phyloP scores from a whole-genome alignment of 768 basidiomycete genomes.

The Psilocybe cyanescens region DNA sequence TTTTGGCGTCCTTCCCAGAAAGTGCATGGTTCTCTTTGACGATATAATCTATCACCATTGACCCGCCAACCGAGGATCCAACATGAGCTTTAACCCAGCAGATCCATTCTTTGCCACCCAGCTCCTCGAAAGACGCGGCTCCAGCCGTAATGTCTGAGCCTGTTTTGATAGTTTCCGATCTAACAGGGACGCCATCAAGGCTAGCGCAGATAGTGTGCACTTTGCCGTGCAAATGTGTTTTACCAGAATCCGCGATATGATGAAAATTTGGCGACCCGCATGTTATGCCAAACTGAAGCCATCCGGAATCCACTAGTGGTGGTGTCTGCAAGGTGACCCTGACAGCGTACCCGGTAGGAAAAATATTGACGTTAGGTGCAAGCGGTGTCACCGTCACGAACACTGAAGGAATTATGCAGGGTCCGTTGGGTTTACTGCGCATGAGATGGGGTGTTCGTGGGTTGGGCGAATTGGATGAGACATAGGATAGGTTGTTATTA shows the following conservation, averaged over 20 bases:
- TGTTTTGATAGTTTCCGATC: constrained; percentile 54
- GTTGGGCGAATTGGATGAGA: constrained; percentile 28
- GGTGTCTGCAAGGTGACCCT: constrained; percentile 60
- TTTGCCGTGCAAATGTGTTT: constrained; percentile 36
- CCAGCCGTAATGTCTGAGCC: constrained; percentile 32
- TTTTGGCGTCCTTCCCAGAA: constrained; percentile 39
- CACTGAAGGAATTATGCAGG: constrained; percentile 65
- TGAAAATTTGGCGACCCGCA: constrained; percentile 17
- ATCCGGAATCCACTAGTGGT: constrained; percentile 62
- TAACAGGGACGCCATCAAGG: constrained; percentile 67
- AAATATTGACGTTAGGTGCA: constrained; percentile 25
- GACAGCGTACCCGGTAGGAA: constrained; percentile 61
- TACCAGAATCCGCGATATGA: constrained; percentile 17
- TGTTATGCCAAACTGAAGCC: constrained; percentile 78
- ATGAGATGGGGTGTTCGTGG: constrained; percentile 27
- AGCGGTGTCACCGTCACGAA: constrained; percentile 58
- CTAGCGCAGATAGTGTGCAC: constrained; percentile 63
- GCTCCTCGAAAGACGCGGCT: constrained; percentile 52
- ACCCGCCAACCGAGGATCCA: constrained; percentile 53
- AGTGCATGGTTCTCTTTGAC: constrained; percentile 40
- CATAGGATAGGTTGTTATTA: constrained; percentile 29
- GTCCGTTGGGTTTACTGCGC: constrained; percentile 52
- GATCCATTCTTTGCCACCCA: constrained; percentile 61
- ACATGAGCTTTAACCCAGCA: constrained; percentile 67
- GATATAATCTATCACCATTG: constrained; percentile 67